These are phyloP conservation scores for Agaricus blazei DNA, from an alignment of 768 basidiomycete species.

Conservation along the genomic window DNA sequence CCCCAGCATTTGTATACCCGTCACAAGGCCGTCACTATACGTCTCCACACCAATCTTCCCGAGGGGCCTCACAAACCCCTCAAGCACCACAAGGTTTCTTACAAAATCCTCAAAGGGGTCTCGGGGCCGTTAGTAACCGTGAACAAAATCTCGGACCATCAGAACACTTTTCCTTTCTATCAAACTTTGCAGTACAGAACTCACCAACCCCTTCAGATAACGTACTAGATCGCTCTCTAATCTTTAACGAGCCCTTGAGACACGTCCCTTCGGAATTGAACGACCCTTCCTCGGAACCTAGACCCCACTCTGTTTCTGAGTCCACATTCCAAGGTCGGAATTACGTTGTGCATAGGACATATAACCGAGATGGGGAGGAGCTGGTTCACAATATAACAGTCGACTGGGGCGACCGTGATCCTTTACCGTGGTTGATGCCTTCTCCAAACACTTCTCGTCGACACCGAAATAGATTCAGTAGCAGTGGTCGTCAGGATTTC, in stretches of 20 bases:
- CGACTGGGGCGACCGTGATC: slow-evolving; percentile 34
- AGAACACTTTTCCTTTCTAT: slow-evolving; percentile 33
- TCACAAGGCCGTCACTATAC: slow-evolving; percentile 1
- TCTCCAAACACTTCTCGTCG: slow-evolving; percentile 10
- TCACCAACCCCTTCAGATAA: slow-evolving; percentile 29
- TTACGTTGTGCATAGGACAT: slow-evolving; percentile 30
- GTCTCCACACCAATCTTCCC: slow-evolving; percentile 7
- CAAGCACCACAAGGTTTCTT: slow-evolving; percentile 4
- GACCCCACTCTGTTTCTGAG: slow-evolving; percentile 8
- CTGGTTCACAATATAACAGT: slow-evolving; percentile 33
- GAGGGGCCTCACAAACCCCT: slow-evolving; percentile 1
- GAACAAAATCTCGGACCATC: slow-evolving; percentile 15
- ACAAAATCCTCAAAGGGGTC: neutral
- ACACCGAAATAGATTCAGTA: slow-evolving; percentile 7
- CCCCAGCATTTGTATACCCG: slow-evolving; percentile 4
- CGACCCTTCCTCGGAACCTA: slow-evolving; percentile 6
- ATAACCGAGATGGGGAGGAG: slow-evolving; percentile 33
- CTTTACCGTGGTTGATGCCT: slow-evolving; percentile 26
- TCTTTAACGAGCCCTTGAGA: slow-evolving; percentile 37
- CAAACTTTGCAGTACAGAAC: slow-evolving; percentile 36
- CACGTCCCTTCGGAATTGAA: slow-evolving; percentile 18
- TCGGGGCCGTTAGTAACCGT: slow-evolving; percentile 2
- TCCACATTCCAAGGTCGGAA: slow-evolving; percentile 19
- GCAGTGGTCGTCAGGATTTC: neutral
- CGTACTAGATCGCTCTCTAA: slow-evolving; percentile 23